Evolutionary conservation across 176 grass and related monocot species (phyloP), one percentile per base, ranked within the genome.

Genomic region (Otatea glauca): DNA sequence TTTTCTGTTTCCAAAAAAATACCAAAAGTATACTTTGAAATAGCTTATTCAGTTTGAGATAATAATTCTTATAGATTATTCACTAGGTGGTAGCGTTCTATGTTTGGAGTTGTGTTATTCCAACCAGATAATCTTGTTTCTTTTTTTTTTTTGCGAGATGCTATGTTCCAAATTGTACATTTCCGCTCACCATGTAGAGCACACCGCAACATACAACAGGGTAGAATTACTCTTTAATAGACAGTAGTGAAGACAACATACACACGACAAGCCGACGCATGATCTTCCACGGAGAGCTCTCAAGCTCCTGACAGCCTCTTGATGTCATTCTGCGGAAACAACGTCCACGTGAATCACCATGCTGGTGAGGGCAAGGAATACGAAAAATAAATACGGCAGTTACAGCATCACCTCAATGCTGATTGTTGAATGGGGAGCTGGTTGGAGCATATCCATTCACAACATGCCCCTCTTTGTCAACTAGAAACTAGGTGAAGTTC

Each of bases 401-500:
- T 68, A 11, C 29, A 80, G 50, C 9, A 17, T 85, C 76, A 90
- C 90, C 93, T 92, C 90, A 35, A 90, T 88, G 49, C 68, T 90
- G 29, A 29, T 29, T 29, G 29, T 29, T 29, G 62, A 75, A 81
- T 0, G 86, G 83, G n/a, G 82, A 92, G 45, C 77, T 86, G 25
- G 74, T 90, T n/a, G 88, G 83, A 25, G 88, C 88, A 81, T 86
- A 90, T 55, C 88, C 62, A n/a, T 78, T 79, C 75, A 90, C 9
- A 20, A 86, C 90, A 3, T 79, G 78, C 7, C 85, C 93, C 81
- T 95, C 88, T 81, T 90, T 92, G 72, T 90, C 93, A 45, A 72
- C 71, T 17, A 92, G 67, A 21, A 91, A 95, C 56, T 91, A 88
- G 70, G 90, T 90, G 65, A 90, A 91, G 60, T 89, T 95, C 88